A percentile compares a stretch with the other conserved stretches of the same genome.
Conservation (phyloP, 2,329 filamentous ascomycete genomes). For the Colletotrichum filicis region DNA sequence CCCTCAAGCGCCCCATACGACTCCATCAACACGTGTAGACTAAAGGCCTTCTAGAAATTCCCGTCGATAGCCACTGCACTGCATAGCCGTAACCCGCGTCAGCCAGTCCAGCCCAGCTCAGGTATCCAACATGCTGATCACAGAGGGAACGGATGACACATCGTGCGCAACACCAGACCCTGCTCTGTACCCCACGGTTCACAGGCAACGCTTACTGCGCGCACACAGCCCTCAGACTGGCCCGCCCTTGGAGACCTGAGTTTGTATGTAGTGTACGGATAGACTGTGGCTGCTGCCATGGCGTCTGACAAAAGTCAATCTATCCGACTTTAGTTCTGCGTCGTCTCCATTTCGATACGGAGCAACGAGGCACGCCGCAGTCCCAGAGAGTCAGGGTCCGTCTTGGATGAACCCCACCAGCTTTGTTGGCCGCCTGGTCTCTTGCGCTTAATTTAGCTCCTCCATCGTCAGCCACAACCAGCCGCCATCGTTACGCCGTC, state of each 20-base stretch:
- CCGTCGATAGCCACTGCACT: conserved; percentile 5
- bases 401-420: background rate
- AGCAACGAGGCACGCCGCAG: conserved; percentile 24
- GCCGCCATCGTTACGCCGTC: conserved; percentile 29
- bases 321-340: background rate
- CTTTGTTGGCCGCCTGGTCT: conserved; percentile 8
- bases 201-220: conserved; percentile 6
- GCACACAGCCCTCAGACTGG: conserved; percentile 17
- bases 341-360: conserved; percentile 15
- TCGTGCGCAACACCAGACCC: conserved; percentile 7
- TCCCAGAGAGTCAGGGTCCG: background rate
- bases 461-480: conserved; percentile 28
- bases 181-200: conserved; percentile 21
- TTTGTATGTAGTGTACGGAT: too few relatives aligned
- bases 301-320: conserved; percentile 16
- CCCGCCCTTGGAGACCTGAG: background rate
- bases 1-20: conserved; percentile 6
- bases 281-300: background rate
- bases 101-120: background rate
- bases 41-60: conserved; percentile 1
- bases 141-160: conserved; percentile 26
- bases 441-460: conserved; percentile 24
- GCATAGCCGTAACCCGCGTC: background rate
- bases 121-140: conserved; percentile 1
- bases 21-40: background rate